Base-by-base conservation (phyloP, 805 yeast species). In the Wickerhamiella nectarea region DNA sequence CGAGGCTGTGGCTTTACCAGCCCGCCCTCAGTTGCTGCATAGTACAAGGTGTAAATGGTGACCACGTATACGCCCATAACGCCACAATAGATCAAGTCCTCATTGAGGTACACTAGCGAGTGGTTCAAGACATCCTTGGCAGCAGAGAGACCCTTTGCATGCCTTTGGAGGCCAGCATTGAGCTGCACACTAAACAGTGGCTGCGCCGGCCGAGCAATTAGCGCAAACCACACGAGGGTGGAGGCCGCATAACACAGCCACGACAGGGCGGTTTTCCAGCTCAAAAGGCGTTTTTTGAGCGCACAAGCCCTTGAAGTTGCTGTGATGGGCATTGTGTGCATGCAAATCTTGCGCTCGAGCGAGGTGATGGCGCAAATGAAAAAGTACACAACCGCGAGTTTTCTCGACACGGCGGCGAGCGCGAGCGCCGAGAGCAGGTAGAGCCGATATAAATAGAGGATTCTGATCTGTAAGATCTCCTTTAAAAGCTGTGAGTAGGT, bases 41-140 rank as follows among this genome's bases (percentile, higher is more conserved):
- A 34, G 11, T 10, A 34, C 2, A 21, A 19, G 4, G 48, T 28
- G 19, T 28, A 26, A n/a, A 14, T 34, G 2, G 39, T 21, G 29
- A 40, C 42, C 18, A 25, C 20, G 4, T 26, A 6, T 7, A 42
- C 14, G 12, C 22, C 31, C 31, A 28, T 28, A 7, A 12, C 12
- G 7, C 12, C 12, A 12, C n/a, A 11, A 14, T 31, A 40, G 19
- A 34, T 34, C 9, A 33, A n/a, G 21, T 40, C 22, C 29, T 40
- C 43, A 14, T 40, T 34, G 22, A 40, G 20, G 34, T 40, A 34
- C 24, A 40, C 38, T 11, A 33, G 38, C 18, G 37, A 24, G 19
- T 40, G 43, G 25, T 22, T 33, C 7, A 40, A 17, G 15, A 34
- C 12, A 2, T 19, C 12, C 7, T 14, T 6, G 6, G 43, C 34